Evolutionary conservation across 495 filamentous ascomycete species (phyloP), one percentile per base, ranked within the genome.

Genomic region (Astrothelium subdiscretum): DNA sequence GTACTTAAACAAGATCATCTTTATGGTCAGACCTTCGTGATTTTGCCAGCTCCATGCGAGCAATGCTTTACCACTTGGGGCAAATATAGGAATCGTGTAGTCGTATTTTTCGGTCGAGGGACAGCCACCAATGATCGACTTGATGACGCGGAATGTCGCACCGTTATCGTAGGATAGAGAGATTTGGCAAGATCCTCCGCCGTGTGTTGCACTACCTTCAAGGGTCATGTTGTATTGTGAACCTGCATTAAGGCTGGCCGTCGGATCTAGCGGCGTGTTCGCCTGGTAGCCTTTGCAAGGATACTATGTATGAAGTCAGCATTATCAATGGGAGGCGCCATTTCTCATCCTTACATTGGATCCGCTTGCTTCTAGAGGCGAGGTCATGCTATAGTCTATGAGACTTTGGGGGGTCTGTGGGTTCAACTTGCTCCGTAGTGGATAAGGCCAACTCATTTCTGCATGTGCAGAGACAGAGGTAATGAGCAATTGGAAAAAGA

Each of bases 221-320:
- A 88, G 71, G 24, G 76, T 79, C 72, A 88, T 78, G 67, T 81
- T 79, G 74, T 86, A 82, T 20, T 72, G 66, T 48, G 73, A 69
- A 59, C 86, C 87, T 2, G 84, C 81, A 2, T 71, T 72, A 60
- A 79, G 87, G 4, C 75, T 81, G 18, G 73, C 79, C 2, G 78
- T 76, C 11, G 78, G 60, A 57, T 75, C 81, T 24, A 78, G 74
- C 12, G 76, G 48, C 18, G 75, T 79, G 57, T 76, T 62, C n/a
- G 74, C 74, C 24, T 83, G 80, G 68, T 87, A 83, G n/a, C 82
- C 82, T 75, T 87, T 87, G 80, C 86, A 88, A 3, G 85, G 83
- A 69, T 77, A 88, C 70, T 48, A 18, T 22, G 0, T 0, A 20
- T 6, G 5, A 22, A 15, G 12, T 48, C n/a, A 48, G 43, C 43